A percentile compares a stretch with the other conserved stretches of the same genome.
Evolutionary conservation across 257 asterid species (phyloP).

Genomic region (Cordia subcordata): DNA sequence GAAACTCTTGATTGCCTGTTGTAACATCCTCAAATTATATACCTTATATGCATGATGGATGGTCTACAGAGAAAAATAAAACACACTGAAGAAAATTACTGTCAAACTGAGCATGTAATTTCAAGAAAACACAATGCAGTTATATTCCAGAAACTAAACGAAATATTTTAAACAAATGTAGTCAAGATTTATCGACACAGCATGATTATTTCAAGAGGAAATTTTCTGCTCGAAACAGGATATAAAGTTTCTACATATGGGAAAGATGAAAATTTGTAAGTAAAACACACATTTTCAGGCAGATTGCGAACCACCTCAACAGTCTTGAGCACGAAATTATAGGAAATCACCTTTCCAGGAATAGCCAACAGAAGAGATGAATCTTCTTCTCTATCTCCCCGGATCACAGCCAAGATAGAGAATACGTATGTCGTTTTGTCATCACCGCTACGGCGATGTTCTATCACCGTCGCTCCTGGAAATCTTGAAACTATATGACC

Average conservation of each 20-base stretch:
- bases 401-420: conserved; percentile 4
- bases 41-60: too few species aligned
- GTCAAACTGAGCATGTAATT: too few species aligned
- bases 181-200: too few species aligned
- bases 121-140: too few species aligned
- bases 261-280: background rate
- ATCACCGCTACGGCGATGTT: background rate
- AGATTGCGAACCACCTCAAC: background rate
- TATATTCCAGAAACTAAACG: too few species aligned
- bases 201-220: too few species aligned
- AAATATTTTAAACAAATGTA: too few species aligned
- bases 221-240: background rate
- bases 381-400: conserved; percentile 10
- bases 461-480: background rate
- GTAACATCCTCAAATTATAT: too few species aligned
- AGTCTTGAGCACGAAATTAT: conserved; percentile 4
- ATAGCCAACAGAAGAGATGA: conserved; percentile 5
- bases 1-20: too few species aligned
- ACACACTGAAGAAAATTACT: too few species aligned
- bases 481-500: background rate
- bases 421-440: background rate
- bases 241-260: conserved; percentile 1
- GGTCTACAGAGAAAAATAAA: too few species aligned
- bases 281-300: background rate
- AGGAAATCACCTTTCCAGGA: conserved; percentile 9